Evolutionary conservation across 208 protist genomes (phyloP), one percentile per base, ranked within the genome.

Genomic region (Crithidia brevicula): DNA sequence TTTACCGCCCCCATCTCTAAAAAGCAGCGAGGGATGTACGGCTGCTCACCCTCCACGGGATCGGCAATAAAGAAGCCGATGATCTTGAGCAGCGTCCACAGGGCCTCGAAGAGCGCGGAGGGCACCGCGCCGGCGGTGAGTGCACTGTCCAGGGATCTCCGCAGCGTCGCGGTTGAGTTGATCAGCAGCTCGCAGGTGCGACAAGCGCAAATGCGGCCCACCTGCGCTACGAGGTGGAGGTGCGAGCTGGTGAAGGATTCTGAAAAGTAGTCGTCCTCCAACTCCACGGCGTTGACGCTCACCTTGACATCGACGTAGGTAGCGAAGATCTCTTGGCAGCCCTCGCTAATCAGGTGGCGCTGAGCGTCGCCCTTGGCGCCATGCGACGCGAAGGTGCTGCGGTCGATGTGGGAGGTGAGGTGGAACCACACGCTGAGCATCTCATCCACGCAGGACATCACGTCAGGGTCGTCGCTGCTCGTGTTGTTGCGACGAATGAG

Each of bases 11-110:
- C 56, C 31, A 67, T 58, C n/a, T 74, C 68, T 4, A 75, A 42
- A 60, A 94, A 94, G 74, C 88, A 92, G 13, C 68, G 67, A 3
- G 91, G 91, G 52, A 93, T 86, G 58, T 63, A 88, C n/a, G 84
- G 67, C 47, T 84, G 62, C 73, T 96, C 91, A 31, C 88, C 86
- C 18, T 93, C 86, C 15, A 72, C 65, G 8, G 75, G 66, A 50
- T 96, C 91, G 0, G 82, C 81, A 20, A 96, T 67, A 54, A 94
- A 94, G 42, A 77, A 82, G 40, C 53, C 51, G 22, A 79, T 64
- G 20, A 93, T 46, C 36, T 77, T 86, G n/a, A 93, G 59, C 18
- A 89, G 57, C 18, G 84, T 66, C 90, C 87, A 92, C 28, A 89
- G 34, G 23, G 66, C 64, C 69, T 95, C 89, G 43, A 77, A 64